Evolutionary conservation across 495 filamentous ascomycete genomes (phyloP).

Genomic region (Polyplosphaeria fusca): DNA sequence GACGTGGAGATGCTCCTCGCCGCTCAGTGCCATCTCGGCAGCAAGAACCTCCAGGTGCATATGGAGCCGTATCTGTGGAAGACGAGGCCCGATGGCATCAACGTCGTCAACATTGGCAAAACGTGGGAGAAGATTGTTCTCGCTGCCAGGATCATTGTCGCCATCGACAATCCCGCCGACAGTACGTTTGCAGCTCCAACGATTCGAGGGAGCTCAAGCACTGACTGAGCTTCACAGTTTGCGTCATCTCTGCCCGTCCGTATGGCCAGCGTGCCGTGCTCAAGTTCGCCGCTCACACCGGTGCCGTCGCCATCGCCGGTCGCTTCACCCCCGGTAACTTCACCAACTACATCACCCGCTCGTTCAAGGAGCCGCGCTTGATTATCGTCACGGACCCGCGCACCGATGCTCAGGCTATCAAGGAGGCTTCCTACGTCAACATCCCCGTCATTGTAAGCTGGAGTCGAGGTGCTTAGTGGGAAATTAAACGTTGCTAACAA

Average conservation of each 20-base stretch:
- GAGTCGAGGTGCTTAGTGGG: background rate
- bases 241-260: constrained; percentile 97
- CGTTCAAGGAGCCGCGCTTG: constrained; percentile 99
- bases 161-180: constrained; percentile 98
- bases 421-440: constrained; percentile 99
- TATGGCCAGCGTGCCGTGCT: constrained; percentile 99
- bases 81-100: constrained; percentile 95
- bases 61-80: constrained; percentile 99
- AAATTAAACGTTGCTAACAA: constrained; percentile 1
- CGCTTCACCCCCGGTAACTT: constrained; percentile 99
- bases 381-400: constrained; percentile 99
- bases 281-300: constrained; percentile 97
- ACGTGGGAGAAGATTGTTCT: constrained; percentile 99
- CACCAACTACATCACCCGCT: constrained; percentile 99
- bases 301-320: constrained; percentile 95
- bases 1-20: constrained; percentile 99
- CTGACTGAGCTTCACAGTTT: constrained; percentile 46
- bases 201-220: background rate
- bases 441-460: constrained; percentile 82
- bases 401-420: constrained; percentile 99
- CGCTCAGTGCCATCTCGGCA: constrained; percentile 93
- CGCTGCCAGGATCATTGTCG: constrained; percentile 95
- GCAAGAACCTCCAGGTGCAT: constrained; percentile 97
- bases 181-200: constrained; percentile 35
- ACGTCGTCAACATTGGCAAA: constrained; percentile 99